Percentiles rank a stretch among this genome's conserved stretches.
These are phyloP conservation scores for Globisporangium sylvaticum DNA, from an alignment of 352 stramenopile species.

Conservation along the genomic window DNA sequence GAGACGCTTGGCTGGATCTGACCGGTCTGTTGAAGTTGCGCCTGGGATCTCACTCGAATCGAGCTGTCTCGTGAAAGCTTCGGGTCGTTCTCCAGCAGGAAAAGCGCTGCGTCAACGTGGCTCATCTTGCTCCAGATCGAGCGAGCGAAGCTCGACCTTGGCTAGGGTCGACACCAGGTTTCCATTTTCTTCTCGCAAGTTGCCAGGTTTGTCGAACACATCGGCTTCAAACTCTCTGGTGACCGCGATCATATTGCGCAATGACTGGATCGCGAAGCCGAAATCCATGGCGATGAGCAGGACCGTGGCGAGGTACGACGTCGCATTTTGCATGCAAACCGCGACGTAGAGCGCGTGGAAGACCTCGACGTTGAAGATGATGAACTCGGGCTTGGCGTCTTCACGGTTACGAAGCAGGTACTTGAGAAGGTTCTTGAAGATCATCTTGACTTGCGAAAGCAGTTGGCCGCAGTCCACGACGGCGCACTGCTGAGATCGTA, in stretches of 20 bases:
- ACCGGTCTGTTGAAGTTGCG: too few relatives aligned
- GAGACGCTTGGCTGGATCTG: too few relatives aligned
- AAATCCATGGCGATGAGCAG: conserved; percentile 31
- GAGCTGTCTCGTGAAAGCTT: too few relatives aligned
- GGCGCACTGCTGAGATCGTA: not conserved
- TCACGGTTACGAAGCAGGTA: conserved; percentile 5
- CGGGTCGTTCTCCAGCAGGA: too few relatives aligned
- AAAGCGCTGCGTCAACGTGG: too few relatives aligned
- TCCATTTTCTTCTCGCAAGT: not conserved
- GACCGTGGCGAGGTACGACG: conserved; percentile 23
- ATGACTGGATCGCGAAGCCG: not conserved
- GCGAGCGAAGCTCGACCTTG: too few relatives aligned
- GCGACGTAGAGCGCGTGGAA: conserved; percentile 47
- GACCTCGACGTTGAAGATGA: conserved; percentile 54
- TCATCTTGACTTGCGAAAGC: too few relatives aligned
- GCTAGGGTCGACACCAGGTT: too few relatives aligned
- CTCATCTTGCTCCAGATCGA: too few relatives aligned
- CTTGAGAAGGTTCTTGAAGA: not conserved
- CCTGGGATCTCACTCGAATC: too few relatives aligned
- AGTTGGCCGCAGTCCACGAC: not conserved
- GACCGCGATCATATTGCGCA: not conserved
- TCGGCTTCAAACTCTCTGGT: not conserved
- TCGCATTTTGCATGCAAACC: conserved; percentile 28
- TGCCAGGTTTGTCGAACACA: not conserved
- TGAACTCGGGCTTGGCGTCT: conserved; percentile 34